Base-by-base conservation (phyloP, 257 asterid genomes). In the Solanum chilense region DNA sequence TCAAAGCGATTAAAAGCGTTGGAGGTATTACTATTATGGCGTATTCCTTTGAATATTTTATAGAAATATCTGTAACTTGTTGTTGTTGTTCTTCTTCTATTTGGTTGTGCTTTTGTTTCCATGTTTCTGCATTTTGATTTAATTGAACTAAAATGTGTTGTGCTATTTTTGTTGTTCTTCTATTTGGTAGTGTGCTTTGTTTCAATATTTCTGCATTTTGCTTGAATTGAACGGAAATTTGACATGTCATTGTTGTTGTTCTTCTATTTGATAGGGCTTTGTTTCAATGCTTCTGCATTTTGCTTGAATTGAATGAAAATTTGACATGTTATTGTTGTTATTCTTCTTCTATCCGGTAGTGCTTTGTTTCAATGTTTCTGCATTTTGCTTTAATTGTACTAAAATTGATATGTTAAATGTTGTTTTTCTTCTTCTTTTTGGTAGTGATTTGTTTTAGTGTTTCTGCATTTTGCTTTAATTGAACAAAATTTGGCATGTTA, bases 1-100 rank as follows among this genome's bases (percentile, higher is more conserved):
- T 93, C 6, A 96, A 94, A 56, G 49, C 71, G 87, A 90, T 94
- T 56, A 96, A 95, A 75, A 90, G 93, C 21, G 83, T 91, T 29
- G 92, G 88, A 33, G 99, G 99, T 96, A 91, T 23, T 23, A 4
- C 21, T 21, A 27, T 29, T 47, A 29, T 80, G 44, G 10, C 60
- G 0, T 62, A 35, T n/a, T 58, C 76, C 33, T 15, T 14, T 62
- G 14, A 11, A 33, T 83, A 52, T 73, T 60, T 13, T 14, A 58
- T 23, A 20, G n/a, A 8, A 58, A 20, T 56, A 56, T 58, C 3
- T 18, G 7, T 45, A 64, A 11, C 7, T 62, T 25, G 7, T 56
- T 69, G 7, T 25, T 83, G 39, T 58, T 70, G 18, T 41, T 39
- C 3, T 52, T 18, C 11, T 56, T 56, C 64, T 56, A 3, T 56